Percentiles rank a stretch among this genome's conserved stretches.
Conservation (phyloP, 2,329 filamentous ascomycete species). For the Aspergillus costaricaensis region DNA sequence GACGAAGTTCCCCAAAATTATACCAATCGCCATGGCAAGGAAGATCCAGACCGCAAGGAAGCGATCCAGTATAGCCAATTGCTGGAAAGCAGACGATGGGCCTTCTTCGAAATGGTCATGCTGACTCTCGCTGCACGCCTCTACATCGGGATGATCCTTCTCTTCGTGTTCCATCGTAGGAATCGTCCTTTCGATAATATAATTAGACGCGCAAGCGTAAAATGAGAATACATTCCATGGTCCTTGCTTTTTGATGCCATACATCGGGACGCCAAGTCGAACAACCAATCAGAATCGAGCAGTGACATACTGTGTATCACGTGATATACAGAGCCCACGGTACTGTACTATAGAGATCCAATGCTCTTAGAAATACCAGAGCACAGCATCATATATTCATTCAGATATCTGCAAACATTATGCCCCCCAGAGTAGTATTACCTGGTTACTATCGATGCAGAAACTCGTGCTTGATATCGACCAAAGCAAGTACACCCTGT, state of each 20-base stretch:
- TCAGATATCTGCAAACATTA: too few relatives aligned
- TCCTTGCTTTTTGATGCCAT: not conserved
- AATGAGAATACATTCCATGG: not conserved
- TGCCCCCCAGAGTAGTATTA: too few relatives aligned
- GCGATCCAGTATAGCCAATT: conserved; percentile 22
- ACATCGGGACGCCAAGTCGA: not conserved
- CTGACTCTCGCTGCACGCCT: conserved; percentile 12
- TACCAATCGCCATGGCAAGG: conserved; percentile 72
- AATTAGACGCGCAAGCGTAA: not conserved
- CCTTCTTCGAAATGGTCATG: not conserved
- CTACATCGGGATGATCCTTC: conserved; percentile 12
- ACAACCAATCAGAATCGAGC: conserved; percentile 9
- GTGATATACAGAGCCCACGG: not conserved
- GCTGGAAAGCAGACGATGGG: conserved; percentile 23
- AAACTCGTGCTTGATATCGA: too few relatives aligned
- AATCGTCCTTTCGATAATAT: not conserved
- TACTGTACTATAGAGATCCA: too few relatives aligned
- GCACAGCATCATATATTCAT: too few relatives aligned
- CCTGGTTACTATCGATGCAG: too few relatives aligned
- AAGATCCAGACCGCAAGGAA: conserved; percentile 66
- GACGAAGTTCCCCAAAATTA: conserved; percentile 74
- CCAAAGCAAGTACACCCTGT: too few relatives aligned
- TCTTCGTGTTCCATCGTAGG: not conserved
- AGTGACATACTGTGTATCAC: conserved; percentile 14
- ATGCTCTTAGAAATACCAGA: too few relatives aligned